These are phyloP conservation scores for Vanrija sp. DNA, from an alignment of 1,284 basidiomycete species.

Conservation along the genomic window DNA sequence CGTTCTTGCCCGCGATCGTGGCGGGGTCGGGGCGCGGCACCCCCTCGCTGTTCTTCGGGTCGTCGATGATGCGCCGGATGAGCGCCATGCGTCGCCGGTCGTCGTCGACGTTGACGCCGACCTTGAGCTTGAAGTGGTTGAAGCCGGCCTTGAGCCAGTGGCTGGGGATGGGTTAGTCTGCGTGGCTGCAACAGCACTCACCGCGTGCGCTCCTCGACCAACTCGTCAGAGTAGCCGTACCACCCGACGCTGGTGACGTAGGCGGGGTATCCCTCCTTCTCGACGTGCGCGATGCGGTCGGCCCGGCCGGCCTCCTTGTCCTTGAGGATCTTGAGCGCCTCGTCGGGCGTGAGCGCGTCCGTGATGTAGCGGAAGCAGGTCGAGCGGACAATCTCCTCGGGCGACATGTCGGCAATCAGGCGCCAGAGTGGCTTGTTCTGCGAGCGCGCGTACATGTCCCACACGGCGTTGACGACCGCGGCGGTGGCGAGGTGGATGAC, in stretches of 20 bases:
- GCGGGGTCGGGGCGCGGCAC: no score
- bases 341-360: conserved; percentile 79
- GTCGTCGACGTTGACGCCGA: conserved; percentile 69
- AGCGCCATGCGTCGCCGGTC: conserved; percentile 79
- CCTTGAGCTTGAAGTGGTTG: conserved; percentile 94
- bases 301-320: conserved; percentile 58
- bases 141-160: conserved; percentile 63
- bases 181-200: no score
- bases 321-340: no score
- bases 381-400: conserved; percentile 71
- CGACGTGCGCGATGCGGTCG: conserved; percentile 61
- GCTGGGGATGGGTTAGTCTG: no score
- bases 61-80: conserved; percentile 65
- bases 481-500: conserved; percentile 52
- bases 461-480: conserved; percentile 49
- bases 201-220: conserved; percentile 54
- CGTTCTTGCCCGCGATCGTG: conserved; percentile 72
- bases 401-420: conserved; percentile 51
- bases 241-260: conserved; percentile 89
- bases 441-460: conserved; percentile 49
- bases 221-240: conserved; percentile 56
- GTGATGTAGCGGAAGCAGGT: conserved; percentile 82
- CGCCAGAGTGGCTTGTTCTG: conserved; percentile 52
- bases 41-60: no score
- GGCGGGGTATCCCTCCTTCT: conserved; percentile 67